phyloP scores from a whole-genome alignment of 2,329 filamentous ascomycete genomes.

The Paecilomyces variotii region DNA sequence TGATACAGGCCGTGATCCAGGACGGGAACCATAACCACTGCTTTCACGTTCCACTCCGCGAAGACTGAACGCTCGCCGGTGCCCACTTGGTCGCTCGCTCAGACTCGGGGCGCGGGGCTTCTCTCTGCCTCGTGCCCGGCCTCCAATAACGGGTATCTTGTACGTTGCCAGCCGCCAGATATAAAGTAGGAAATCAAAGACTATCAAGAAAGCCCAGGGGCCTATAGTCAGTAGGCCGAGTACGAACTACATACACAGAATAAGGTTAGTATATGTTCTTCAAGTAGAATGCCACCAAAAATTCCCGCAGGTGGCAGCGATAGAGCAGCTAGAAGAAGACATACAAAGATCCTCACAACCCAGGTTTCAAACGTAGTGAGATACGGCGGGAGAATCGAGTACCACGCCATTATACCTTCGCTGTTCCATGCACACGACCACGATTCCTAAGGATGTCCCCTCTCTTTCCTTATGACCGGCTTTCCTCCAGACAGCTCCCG shows the following conservation, averaged over 20 bases:
- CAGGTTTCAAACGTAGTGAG: slow-evolving; percentile 54
- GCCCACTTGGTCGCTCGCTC: slow-evolving; percentile 11
- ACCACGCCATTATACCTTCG: slow-evolving; percentile 48
- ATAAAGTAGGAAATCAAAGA: slow-evolving; percentile 59
- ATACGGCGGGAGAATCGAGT: slow-evolving; percentile 55
- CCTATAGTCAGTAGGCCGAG: slow-evolving; percentile 53
- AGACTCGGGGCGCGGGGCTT: slow-evolving; percentile 56
- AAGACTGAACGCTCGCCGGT: slow-evolving; percentile 16
- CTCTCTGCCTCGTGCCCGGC: slow-evolving; percentile 51
- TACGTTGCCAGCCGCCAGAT: slow-evolving; percentile 50
- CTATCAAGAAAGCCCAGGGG: slow-evolving; percentile 54
- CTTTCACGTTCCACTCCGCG: slow-evolving; percentile 1
- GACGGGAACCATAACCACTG: background rate
- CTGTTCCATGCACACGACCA: background rate
- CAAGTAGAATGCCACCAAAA: background rate
- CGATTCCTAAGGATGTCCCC: background rate
- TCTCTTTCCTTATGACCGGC: background rate
- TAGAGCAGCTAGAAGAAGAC: slow-evolving; percentile 16
- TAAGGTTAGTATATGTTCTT: slow-evolving; percentile 4
- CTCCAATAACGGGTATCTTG: slow-evolving; percentile 53
- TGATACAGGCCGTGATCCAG: background rate
- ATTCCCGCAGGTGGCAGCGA: background rate
- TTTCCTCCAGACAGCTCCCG: background rate
- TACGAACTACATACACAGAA: slow-evolving; percentile 43
- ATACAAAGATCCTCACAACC: slow-evolving; percentile 55